phyloP scores from a whole-genome alignment of 345 rosid species.

The Murraya koenigii region DNA sequence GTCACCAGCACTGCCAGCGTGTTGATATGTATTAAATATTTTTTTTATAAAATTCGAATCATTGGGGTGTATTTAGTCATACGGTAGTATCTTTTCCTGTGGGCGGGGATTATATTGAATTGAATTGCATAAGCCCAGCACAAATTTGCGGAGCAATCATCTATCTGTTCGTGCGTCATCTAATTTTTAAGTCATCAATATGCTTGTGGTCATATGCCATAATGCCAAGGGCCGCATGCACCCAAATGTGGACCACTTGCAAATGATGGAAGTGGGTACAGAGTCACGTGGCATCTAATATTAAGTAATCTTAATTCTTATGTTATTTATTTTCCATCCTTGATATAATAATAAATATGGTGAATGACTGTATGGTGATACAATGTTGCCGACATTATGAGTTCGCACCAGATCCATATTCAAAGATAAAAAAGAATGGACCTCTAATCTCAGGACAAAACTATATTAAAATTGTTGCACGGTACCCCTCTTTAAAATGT shows the following conservation, averaged over 20 bases:
- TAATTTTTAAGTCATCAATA: background rate
- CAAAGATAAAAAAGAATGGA: no score
- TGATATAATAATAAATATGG: no score
- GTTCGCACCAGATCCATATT: background rate
- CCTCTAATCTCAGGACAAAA: no score
- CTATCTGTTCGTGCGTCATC: background rate
- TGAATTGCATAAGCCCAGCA: background rate
- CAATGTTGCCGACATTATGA: constrained; percentile 20
- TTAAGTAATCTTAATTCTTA: background rate
- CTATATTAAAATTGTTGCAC: no score
- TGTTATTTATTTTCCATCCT: background rate
- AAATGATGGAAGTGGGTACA: background rate
- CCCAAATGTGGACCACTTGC: background rate
- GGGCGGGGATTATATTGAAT: no score
- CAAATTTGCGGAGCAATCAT: background rate
- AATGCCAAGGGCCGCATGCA: background rate
- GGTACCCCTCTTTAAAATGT: background rate
- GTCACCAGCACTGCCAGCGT: background rate
- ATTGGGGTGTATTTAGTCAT: background rate
- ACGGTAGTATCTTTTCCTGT: no score
- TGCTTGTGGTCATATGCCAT: background rate
- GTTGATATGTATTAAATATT: no score
- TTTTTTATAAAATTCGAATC: no score
- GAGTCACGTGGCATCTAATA: constrained; percentile 2
- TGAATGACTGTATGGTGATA: background rate